Evolutionary conservation across 768 basidiomycete species (phyloP).

Genomic region (Fomitopsis serialis): DNA sequence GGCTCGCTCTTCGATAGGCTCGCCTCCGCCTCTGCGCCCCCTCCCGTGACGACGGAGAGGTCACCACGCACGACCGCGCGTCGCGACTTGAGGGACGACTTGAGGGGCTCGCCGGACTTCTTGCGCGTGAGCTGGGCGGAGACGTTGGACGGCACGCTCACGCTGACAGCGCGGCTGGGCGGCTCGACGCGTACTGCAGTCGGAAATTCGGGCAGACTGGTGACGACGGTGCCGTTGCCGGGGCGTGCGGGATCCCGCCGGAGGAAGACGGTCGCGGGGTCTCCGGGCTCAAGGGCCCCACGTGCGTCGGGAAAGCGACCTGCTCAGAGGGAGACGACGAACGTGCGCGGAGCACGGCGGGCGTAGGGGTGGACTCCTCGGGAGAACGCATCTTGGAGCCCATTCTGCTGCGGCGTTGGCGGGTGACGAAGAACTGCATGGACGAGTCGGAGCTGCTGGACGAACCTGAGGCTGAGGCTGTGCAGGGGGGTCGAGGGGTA

Average conservation of each 20-base stretch:
- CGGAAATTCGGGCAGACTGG: neutral
- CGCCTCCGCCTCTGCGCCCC: slow-evolving; percentile 24
- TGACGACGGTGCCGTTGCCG: neutral
- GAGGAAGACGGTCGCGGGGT: slow-evolving; percentile 9
- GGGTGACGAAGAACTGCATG: slow-evolving; percentile 15
- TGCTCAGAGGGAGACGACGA: slow-evolving; percentile 4
- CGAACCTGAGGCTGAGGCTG: slow-evolving; percentile 7
- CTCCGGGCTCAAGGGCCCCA: slow-evolving; percentile 9
- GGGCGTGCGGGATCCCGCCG: neutral
- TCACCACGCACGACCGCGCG: slow-evolving; percentile 41
- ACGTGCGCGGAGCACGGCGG: slow-evolving; percentile 25
- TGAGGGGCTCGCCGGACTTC: slow-evolving; percentile 91
- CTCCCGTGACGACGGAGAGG: slow-evolving; percentile 46
- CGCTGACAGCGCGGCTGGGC: slow-evolving; percentile 7
- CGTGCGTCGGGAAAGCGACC: slow-evolving; percentile 8
- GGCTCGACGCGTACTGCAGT: slow-evolving; percentile 1
- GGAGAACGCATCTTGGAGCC: slow-evolving; percentile 27
- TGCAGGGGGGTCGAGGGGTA: neutral
- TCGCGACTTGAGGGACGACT: slow-evolving; percentile 80
- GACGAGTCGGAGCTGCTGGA: slow-evolving; percentile 13
- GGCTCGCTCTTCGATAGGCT: slow-evolving; percentile 64
- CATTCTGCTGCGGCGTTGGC: slow-evolving; percentile 21
- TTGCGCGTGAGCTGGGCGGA: slow-evolving; percentile 65
- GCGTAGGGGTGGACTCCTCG: slow-evolving; percentile 40
- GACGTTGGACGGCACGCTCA: slow-evolving; percentile 17